Evolutionary conservation across 2,329 filamentous ascomycete genomes (phyloP).

Genomic region (Aureobasidium mangrovei): DNA sequence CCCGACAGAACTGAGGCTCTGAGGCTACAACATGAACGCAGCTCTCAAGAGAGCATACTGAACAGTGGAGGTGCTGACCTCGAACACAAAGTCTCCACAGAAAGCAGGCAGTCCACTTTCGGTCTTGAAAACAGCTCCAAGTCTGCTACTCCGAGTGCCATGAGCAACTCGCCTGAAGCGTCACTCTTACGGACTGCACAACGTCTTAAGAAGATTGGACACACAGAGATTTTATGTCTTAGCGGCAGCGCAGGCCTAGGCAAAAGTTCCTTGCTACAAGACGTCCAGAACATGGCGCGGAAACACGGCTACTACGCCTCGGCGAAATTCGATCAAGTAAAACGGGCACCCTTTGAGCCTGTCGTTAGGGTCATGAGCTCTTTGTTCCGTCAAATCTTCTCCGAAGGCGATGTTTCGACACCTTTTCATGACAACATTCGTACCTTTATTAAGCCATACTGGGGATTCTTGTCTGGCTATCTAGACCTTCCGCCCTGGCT

Average conservation of each 20-base stretch:
- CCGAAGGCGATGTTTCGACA: slow-evolving; percentile 52
- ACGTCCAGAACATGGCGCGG: slow-evolving; percentile 48
- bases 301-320: slow-evolving; percentile 52
- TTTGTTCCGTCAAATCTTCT: slow-evolving; percentile 56
- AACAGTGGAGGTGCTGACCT: background rate
- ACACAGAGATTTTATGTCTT: slow-evolving; percentile 53
- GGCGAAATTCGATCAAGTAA: slow-evolving; percentile 51
- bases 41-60: slow-evolving; percentile 23
- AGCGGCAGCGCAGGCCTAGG: slow-evolving; percentile 50
- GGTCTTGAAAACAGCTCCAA: slow-evolving; percentile 3
- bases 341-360: slow-evolving; percentile 52
- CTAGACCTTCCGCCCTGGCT: slow-evolving; percentile 62
- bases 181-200: slow-evolving; percentile 33
- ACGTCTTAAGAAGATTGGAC: slow-evolving; percentile 43
- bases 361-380: slow-evolving; percentile 52
- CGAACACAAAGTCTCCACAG: slow-evolving; percentile 14
- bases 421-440: slow-evolving; percentile 53
- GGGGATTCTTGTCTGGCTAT: slow-evolving; percentile 47
- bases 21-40: slow-evolving; percentile 5
- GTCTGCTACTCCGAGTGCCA: background rate
- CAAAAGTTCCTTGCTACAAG: slow-evolving; percentile 52
- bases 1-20: slow-evolving; percentile 2
- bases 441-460: slow-evolving; percentile 47
- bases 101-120: slow-evolving; percentile 11
- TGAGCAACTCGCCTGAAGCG: background rate